phyloP scores from a whole-genome alignment of 2,329 filamentous ascomycete genomes.

The Lasiodiplodia sp. region DNA sequence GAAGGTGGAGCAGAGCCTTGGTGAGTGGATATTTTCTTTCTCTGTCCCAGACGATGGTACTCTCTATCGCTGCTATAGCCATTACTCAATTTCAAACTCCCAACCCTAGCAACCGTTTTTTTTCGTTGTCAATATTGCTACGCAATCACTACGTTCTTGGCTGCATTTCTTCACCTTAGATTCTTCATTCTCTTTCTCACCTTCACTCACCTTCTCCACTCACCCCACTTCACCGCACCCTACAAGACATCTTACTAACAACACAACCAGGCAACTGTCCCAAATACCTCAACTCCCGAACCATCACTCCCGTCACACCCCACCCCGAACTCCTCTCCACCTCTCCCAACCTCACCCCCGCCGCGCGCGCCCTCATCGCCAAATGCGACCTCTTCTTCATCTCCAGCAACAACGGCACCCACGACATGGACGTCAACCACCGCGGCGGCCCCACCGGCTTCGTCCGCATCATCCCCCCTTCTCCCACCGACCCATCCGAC shows the following conservation, averaged over 20 bases:
- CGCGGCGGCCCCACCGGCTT: slow-evolving; percentile 79
- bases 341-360: slow-evolving; percentile 56
- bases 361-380: slow-evolving; percentile 66
- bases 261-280: slow-evolving; percentile 72
- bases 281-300: slow-evolving; percentile 83
- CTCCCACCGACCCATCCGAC: slow-evolving; percentile 50
- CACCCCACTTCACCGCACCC: no score
- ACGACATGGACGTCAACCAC: slow-evolving; percentile 84
- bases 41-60: not conserved
- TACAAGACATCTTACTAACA: not conserved
- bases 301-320: slow-evolving; percentile 63
- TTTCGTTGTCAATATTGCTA: not conserved
- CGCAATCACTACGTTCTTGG: not conserved
- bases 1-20: slow-evolving; percentile 73
- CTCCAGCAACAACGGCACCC: slow-evolving; percentile 66
- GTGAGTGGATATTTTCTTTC: slow-evolving; percentile 41
- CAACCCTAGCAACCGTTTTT: not conserved
- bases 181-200: no score
- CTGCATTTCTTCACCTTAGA: no score
- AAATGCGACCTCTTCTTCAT: slow-evolving; percentile 81
- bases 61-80: not conserved
- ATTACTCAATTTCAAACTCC: not conserved
- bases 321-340: slow-evolving; percentile 60
- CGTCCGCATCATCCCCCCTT: slow-evolving; percentile 70
- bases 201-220: not conserved